Conservation (phyloP, 768 basidiomycete genomes). For the Hortiboletus flavorubellus region DNA sequence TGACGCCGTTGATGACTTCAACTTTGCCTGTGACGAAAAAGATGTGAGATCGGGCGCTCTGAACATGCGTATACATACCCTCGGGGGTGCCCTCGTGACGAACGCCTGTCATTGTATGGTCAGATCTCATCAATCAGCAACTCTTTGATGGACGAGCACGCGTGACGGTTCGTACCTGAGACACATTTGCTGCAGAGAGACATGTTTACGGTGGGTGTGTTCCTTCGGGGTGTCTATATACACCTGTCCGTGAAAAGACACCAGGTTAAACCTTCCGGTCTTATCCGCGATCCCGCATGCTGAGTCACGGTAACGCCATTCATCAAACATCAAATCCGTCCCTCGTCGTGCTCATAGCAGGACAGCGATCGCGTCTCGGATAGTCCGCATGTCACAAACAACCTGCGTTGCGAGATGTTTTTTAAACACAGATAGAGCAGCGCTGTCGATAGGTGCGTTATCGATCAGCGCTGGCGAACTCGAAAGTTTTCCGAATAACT, state of each 20-base stretch:
- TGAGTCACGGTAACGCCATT: no score
- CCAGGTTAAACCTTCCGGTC: no score
- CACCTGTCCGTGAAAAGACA: no score
- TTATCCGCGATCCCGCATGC: no score
- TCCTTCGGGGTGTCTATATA: slow-evolving; percentile 11
- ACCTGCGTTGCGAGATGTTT: background rate
- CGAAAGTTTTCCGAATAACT: no score
- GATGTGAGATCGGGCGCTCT: background rate
- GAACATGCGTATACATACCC: slow-evolving; percentile 29
- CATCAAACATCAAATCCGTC: background rate
- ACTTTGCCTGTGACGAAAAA: slow-evolving; percentile 33
- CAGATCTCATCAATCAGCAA: background rate
- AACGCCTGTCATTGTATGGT: slow-evolving; percentile 34
- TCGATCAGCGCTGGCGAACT: no score
- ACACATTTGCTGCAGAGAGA: slow-evolving; percentile 56
- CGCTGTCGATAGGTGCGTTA: background rate
- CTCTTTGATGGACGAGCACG: background rate
- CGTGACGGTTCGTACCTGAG: slow-evolving; percentile 37
- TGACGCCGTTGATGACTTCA: slow-evolving; percentile 46
- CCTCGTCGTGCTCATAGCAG: background rate
- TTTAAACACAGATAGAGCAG: no score
- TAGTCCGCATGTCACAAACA: no score
- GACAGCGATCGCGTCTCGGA: background rate
- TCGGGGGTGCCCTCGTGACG: slow-evolving; percentile 47
- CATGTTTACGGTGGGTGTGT: slow-evolving; percentile 30